Conservation (phyloP, 2,329 filamentous ascomycete genomes). For the Aspergillus sp. region DNA sequence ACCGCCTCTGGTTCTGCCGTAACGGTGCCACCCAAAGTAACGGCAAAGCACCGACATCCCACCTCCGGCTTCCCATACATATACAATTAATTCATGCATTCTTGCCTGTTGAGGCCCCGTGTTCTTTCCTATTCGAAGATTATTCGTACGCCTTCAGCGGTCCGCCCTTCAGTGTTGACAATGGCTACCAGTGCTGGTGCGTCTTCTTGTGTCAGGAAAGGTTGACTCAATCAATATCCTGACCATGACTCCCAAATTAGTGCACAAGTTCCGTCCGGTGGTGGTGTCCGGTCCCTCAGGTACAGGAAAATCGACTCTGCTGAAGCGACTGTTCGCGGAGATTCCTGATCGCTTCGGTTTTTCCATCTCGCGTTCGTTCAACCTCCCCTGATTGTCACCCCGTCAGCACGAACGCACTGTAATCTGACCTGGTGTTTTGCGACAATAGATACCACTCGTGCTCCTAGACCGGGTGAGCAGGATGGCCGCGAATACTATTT, state of each 20-base stretch:
- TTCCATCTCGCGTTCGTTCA: conserved; percentile 40
- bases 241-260: conserved; percentile 15
- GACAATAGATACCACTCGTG: conserved; percentile 71
- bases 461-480: conserved; percentile 72
- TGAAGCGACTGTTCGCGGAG: conserved; percentile 45
- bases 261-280: conserved; percentile 40
- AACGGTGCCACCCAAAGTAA: not conserved
- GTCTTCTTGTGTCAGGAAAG: conserved; percentile 1
- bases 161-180: conserved; percentile 13
- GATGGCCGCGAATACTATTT: conserved; percentile 83
- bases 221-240: not conserved
- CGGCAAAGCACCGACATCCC: conserved; percentile 4
- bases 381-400: not conserved
- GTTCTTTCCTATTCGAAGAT: conserved; percentile 8
- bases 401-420: not conserved
- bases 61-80: not conserved
- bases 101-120: not conserved
- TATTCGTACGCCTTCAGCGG: not conserved
- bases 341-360: conserved; percentile 48
- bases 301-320: conserved; percentile 47
- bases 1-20: conserved; percentile 28
- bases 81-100: conserved; percentile 24
- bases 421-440: not conserved
- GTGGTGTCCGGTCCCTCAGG: conserved; percentile 47
- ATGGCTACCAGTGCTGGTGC: conserved; percentile 32